These are phyloP conservation scores for Saturnispora saitoi DNA, from an alignment of 805 yeast genomes.

Conservation along the genomic window DNA sequence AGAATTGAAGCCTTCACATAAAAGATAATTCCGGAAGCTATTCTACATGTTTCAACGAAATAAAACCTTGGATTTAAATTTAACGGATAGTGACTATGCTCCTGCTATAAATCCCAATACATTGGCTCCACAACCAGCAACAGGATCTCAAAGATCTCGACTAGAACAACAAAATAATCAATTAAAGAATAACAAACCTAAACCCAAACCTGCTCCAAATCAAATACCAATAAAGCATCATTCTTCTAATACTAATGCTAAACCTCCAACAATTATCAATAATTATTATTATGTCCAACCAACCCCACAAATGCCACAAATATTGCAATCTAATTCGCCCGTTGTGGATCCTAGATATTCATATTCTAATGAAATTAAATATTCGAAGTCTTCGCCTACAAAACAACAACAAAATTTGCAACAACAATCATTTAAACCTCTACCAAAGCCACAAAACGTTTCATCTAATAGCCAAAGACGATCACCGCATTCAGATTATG, in stretches of 20 bases:
- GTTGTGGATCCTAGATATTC: conserved; percentile 3
- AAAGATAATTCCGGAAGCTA: background rate
- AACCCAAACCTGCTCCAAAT: conserved; percentile 4
- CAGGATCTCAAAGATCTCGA: conserved; percentile 8
- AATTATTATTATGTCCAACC: conserved; percentile 18
- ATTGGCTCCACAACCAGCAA: conserved; percentile 19
- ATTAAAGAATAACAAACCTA: background rate
- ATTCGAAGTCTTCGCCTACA: background rate
- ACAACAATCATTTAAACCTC: background rate
- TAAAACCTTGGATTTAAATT: conserved; percentile 12
- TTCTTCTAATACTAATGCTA: background rate
- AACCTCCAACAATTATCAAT: conserved; percentile 16
- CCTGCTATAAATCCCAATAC: conserved; percentile 17
- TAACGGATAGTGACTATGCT: conserved; percentile 15
- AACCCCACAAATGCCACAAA: conserved; percentile 1
- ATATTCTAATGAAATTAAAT: background rate
- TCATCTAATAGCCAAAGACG: background rate
- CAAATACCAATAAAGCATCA: background rate
- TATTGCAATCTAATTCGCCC: background rate
- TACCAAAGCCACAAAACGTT: background rate
- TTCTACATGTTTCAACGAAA: conserved; percentile 14
- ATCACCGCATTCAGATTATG: conserved; percentile 3
- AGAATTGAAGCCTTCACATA: background rate
- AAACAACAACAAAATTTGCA: conserved; percentile 3
- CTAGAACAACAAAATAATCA: background rate